Percentiles rank a stretch among this genome's conserved stretches.
phyloP scores from a whole-genome alignment of 2,329 filamentous ascomycete species.

The Passalora sequoiae region DNA sequence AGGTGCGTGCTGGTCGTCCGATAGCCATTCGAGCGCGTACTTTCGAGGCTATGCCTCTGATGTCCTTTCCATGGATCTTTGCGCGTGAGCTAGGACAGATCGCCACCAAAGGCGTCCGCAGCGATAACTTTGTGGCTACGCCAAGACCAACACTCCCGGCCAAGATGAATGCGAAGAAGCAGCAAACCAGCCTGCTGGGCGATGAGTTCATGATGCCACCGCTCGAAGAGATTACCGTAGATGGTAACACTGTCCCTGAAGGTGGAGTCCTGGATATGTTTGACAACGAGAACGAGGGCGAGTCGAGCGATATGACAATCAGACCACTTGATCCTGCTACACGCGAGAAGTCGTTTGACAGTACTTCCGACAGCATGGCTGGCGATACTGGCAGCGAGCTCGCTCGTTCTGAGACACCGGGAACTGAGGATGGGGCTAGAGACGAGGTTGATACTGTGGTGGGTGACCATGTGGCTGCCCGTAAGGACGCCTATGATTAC shows the following conservation, averaged over 20 bases:
- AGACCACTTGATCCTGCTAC: not conserved
- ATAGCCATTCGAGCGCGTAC: constrained; percentile 38
- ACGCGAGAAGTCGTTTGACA: not conserved
- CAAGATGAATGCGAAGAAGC: constrained; percentile 11
- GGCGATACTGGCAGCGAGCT: not conserved
- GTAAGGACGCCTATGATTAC: not conserved
- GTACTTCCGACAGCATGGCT: not conserved
- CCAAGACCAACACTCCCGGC: constrained; percentile 12
- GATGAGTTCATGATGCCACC: constrained; percentile 13
- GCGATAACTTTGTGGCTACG: constrained; percentile 5
- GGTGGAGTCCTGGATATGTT: constrained; percentile 20
- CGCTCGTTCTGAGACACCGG: not conserved
- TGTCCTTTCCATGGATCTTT: constrained; percentile 94
- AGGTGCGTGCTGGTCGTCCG: constrained; percentile 37
- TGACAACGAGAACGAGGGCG: not conserved
- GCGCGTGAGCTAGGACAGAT: constrained; percentile 65
- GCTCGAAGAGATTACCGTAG: constrained; percentile 15
- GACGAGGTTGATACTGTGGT: not conserved
- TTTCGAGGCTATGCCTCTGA: constrained; percentile 64
- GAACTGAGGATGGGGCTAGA: not conserved
- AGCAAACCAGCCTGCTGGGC: constrained; percentile 9
- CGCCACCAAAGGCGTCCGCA: constrained; percentile 41
- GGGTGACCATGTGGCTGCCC: not conserved
- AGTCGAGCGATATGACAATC: not conserved
- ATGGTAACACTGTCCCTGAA: constrained; percentile 12